These are phyloP conservation scores for Syzygium malaccense DNA, from an alignment of 441 rosid genomes.

Conservation along the genomic window DNA sequence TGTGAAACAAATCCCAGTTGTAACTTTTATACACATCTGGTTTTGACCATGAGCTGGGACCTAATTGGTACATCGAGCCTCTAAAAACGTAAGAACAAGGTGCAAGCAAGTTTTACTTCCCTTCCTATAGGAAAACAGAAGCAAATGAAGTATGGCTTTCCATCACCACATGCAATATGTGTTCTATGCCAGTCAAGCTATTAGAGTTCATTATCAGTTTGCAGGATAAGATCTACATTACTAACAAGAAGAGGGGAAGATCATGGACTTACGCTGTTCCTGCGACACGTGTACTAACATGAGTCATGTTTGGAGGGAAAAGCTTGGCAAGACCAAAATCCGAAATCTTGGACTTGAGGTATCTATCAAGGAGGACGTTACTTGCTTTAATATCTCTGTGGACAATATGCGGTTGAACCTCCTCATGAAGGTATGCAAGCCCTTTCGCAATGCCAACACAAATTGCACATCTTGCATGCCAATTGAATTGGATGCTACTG, in stretches of 20 bases:
- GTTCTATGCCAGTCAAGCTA: not conserved
- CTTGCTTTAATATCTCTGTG: constrained; percentile 76
- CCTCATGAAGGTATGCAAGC: constrained; percentile 68
- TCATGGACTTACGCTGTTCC: constrained; percentile 51
- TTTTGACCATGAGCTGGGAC: not conserved
- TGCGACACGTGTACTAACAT: constrained; percentile 62
- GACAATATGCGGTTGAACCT: constrained; percentile 46
- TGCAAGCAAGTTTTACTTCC: not conserved
- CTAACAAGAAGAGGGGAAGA: not conserved
- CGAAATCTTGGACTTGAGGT: constrained; percentile 52
- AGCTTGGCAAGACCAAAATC: constrained; percentile 77
- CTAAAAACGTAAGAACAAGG: not conserved
- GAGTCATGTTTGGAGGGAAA: constrained; percentile 52
- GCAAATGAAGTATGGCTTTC: not conserved
- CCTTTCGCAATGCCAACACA: constrained; percentile 62
- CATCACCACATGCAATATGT: not conserved
- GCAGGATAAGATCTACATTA: not conserved
- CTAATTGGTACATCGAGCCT: not conserved
- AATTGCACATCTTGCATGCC: constrained; percentile 40
- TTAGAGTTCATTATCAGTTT: not conserved
- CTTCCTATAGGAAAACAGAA: not conserved
- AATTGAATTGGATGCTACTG: constrained; percentile 36
- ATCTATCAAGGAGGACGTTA: constrained; percentile 50
- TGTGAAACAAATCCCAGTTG: not conserved
- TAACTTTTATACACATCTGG: not conserved